Evolutionary conservation across 345 rosid genomes (phyloP), one percentile per base, ranked within the genome.

Genomic region (Hibiscus trionum): DNA sequence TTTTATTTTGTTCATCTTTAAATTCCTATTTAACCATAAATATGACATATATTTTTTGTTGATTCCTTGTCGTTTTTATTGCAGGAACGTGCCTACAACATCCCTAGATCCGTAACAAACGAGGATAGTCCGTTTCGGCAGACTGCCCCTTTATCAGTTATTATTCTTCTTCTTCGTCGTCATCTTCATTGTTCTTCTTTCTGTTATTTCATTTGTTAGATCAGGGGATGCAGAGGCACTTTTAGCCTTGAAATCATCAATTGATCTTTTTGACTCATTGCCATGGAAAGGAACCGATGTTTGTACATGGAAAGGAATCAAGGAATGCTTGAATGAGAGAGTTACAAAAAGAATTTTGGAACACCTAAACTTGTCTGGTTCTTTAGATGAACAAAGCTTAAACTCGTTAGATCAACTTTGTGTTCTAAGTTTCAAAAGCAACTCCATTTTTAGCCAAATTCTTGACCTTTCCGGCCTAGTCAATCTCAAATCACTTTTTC

Each of bases 221-320:
- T 90, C 97, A 66, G 83, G 81, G 37, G 96, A 90, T 67, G 81
- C 82, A 1, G 88, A 89, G 60, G 86, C 93, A 16, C 85, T 95
- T 31, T 80, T 95, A n/a, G 68, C 83, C 44, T 82, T 95, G 55
- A 92, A 92, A 78, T 89, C 91, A 8, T 80, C 87, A 1, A 69
- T 89, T 4, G 97, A 95, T 80, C 97, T 91, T 56, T 63, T 67
- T 0, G 66, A 85, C 78, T 66, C 84, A 4, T 82, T 95, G 58
- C 77, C 82, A 33, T 92, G 97, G 98, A 73, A 63, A 76, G 86
- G 82, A 46, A 80, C 47, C 42, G 77, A 86, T 73, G 81, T 78
- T n/a, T 95, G 99, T 80, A 72, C 75, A 46, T 95, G 99, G 99
- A 60, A 73, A 62, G 99, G 99, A 11, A 82, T 95, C 72, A 86